A percentile compares a stretch with the other conserved stretches of the same genome.
These are phyloP conservation scores for Blastobotrys serpentis DNA, from an alignment of 1,139 yeast genomes.

Conservation along the genomic window DNA sequence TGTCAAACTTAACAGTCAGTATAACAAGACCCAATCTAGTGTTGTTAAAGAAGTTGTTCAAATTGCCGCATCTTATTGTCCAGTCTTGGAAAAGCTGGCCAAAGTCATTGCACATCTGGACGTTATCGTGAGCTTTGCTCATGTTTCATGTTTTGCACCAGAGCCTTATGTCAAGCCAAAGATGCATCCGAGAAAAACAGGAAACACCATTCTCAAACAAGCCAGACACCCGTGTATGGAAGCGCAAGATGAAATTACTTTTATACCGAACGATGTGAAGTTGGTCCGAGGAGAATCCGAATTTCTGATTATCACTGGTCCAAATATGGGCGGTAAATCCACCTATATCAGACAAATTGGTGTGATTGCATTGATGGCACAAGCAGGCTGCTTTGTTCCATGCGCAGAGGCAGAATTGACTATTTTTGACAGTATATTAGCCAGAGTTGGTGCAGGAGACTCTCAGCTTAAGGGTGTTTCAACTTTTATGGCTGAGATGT, in stretches of 20 bases:
- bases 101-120: slow-evolving; percentile 70
- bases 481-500: slow-evolving; percentile 97
- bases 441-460: slow-evolving; percentile 98
- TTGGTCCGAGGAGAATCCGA: slow-evolving; percentile 54
- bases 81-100: slow-evolving; percentile 68
- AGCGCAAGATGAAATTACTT: slow-evolving; percentile 81
- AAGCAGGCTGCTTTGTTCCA: slow-evolving; percentile 91
- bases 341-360: slow-evolving; percentile 93
- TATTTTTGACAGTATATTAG: slow-evolving; percentile 84
- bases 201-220: slow-evolving; percentile 58
- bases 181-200: slow-evolving; percentile 51
- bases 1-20: slow-evolving; percentile 58
- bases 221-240: slow-evolving; percentile 95
- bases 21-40: slow-evolving; percentile 69
- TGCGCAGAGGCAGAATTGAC: slow-evolving; percentile 70
- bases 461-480: slow-evolving; percentile 95
- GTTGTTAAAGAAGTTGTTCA: slow-evolving; percentile 79
- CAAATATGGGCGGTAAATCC: slow-evolving; percentile 98
- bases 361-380: slow-evolving; percentile 84
- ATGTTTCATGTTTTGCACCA: slow-evolving; percentile 80
- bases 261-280: slow-evolving; percentile 81
- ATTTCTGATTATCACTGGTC: slow-evolving; percentile 89
- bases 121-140: slow-evolving; percentile 82
- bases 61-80: slow-evolving; percentile 76
- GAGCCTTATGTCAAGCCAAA: slow-evolving; percentile 74